Conservation (phyloP, 139 green algal species). For the Pedinophyceae sp. region DNA sequence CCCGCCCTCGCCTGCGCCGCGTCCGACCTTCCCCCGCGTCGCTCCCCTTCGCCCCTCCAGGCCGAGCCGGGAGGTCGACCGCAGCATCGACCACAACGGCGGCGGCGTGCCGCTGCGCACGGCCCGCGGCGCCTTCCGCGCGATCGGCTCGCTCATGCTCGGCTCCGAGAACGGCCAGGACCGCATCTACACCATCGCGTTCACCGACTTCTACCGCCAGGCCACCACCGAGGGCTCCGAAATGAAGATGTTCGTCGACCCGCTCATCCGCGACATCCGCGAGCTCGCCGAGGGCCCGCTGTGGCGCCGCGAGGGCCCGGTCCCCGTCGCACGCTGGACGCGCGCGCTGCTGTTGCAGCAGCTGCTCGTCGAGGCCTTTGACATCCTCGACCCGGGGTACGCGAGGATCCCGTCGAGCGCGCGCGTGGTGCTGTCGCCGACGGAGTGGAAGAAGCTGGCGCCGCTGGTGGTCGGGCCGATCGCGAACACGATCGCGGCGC, state of each 20-base stretch:
- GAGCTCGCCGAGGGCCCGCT: slow-evolving; percentile 14
- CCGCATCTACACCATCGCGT: slow-evolving; percentile 42
- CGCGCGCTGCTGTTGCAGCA: slow-evolving; percentile 46
- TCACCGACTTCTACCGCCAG: slow-evolving; percentile 24
- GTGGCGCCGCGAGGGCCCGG: slow-evolving; percentile 18
- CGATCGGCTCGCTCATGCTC: slow-evolving; percentile 45
- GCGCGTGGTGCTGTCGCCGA: too few relatives aligned
- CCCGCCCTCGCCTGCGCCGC: too few relatives aligned
- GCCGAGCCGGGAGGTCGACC: too few relatives aligned
- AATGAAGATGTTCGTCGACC: slow-evolving; percentile 28
- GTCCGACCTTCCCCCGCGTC: too few relatives aligned
- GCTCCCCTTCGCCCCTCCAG: too few relatives aligned
- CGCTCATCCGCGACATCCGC: slow-evolving; percentile 18
- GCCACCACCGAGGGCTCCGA: slow-evolving; percentile 16
- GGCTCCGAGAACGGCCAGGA: slow-evolving; percentile 27
- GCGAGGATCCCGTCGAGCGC: too few relatives aligned
- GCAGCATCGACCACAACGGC: too few relatives aligned
- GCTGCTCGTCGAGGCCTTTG: slow-evolving; percentile 46
- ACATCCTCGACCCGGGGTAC: slow-evolving; percentile 46
- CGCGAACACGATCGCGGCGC: too few relatives aligned
- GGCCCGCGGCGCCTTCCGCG: slow-evolving; percentile 29
- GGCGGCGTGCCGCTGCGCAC: slow-evolving; percentile 20
- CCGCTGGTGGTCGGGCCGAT: too few relatives aligned
- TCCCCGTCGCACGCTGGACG: slow-evolving; percentile 27
- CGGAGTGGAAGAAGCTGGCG: too few relatives aligned